Evolutionary conservation across 2,329 filamentous ascomycete species (phyloP).

Genomic region (Fusarium sp.): DNA sequence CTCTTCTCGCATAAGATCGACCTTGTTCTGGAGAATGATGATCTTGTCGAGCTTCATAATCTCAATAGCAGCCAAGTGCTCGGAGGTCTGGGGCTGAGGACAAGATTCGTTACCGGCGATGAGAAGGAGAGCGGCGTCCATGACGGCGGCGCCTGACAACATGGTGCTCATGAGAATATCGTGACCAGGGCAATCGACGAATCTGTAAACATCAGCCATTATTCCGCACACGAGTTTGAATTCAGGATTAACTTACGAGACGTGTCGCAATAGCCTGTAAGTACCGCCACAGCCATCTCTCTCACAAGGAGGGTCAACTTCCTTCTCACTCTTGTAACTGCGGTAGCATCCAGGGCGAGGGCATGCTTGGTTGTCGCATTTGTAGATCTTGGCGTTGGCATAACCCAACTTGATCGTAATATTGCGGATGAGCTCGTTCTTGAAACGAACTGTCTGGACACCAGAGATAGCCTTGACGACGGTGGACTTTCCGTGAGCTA

Average conservation of each 20-base stretch:
- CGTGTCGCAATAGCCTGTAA: constrained; percentile 89
- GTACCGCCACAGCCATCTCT: constrained; percentile 88
- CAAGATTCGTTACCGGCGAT: constrained; percentile 99
- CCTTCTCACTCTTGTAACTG: constrained; percentile 99
- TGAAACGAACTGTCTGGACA: constrained; percentile 98
- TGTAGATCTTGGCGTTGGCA: constrained; percentile 99
- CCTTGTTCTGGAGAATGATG: constrained; percentile 99
- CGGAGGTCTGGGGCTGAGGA: constrained; percentile 97
- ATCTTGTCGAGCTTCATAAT: constrained; percentile 99
- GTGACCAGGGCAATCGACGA: constrained; percentile 99
- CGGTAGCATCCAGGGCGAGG: constrained; percentile 94
- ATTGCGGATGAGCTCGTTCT: constrained; percentile 99
- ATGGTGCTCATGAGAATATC: constrained; percentile 99
- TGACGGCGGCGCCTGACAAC: constrained; percentile 98
- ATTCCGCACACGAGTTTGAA: not conserved
- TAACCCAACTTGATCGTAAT: constrained; percentile 99
- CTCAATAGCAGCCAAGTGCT: constrained; percentile 98
- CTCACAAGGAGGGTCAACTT: constrained; percentile 96
- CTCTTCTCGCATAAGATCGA: constrained; percentile 97
- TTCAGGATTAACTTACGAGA: constrained; percentile 73
- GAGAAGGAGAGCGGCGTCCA: constrained; percentile 95
- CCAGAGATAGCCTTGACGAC: constrained; percentile 99
- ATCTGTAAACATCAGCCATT: constrained; percentile 61
- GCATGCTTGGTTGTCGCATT: constrained; percentile 92
- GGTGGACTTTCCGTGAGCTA: constrained; percentile 98